Conservation (phyloP, 176 grass and related monocot genomes). For the Olyra latifolia region DNA sequence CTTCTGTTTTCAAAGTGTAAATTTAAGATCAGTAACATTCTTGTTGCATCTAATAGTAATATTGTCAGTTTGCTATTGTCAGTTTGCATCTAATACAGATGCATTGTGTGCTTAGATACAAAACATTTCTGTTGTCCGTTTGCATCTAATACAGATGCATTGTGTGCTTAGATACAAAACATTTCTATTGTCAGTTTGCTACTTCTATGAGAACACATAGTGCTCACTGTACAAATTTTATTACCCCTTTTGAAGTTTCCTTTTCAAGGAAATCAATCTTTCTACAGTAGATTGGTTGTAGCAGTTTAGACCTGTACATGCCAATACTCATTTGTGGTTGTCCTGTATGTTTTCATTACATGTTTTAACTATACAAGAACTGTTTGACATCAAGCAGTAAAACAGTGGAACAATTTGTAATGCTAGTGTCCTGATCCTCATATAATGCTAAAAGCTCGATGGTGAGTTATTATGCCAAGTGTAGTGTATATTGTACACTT, state of each 20-base stretch:
- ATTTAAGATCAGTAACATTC: constrained; percentile 25
- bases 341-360: background rate
- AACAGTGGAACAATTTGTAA: background rate
- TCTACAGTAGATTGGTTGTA: background rate
- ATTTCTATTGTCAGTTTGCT: background rate
- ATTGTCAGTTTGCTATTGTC: no score
- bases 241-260: background rate
- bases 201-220: constrained; percentile 12
- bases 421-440: background rate
- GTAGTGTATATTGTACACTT: background rate
- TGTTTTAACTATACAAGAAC: constrained; percentile 26
- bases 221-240: background rate
- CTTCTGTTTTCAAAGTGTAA: constrained; percentile 15
- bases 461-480: background rate
- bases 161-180: background rate
- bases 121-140: constrained; percentile 3
- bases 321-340: background rate
- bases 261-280: background rate
- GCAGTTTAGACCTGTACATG: background rate
- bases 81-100: constrained; percentile 5
- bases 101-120: background rate
- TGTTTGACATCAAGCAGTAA: background rate
- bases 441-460: background rate
- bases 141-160: constrained; percentile 12
- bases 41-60: constrained; percentile 25